Conservation (phyloP, 306 rosid genomes). For the Styphnolobium japonicum region DNA sequence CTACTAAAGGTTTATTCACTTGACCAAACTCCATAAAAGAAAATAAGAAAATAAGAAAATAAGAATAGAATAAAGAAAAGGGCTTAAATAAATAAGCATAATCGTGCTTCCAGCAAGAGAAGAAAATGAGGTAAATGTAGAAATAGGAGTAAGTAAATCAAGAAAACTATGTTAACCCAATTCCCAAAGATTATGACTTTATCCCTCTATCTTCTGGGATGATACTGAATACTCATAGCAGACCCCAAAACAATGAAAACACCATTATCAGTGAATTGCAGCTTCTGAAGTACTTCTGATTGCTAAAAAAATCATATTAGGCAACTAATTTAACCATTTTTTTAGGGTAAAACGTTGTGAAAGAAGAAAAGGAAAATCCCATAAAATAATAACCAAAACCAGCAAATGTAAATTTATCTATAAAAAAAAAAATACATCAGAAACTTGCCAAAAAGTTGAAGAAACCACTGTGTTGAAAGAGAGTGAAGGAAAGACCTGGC, state of each 20-base stretch:
- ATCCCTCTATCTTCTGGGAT: neutral
- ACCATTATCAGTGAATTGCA: neutral
- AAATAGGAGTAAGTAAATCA: neutral
- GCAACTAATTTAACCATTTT: neutral
- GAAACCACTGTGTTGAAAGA: neutral
- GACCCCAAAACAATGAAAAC: too few species aligned
- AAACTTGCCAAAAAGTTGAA: neutral
- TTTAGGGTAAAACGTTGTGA: neutral
- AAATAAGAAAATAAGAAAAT: neutral
- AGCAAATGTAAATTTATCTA: neutral
- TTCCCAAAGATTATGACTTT: neutral
- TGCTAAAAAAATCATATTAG: neutral
- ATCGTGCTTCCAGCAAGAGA: neutral
- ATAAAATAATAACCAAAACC: neutral
- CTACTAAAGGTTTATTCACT: neutral
- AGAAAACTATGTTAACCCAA: neutral
- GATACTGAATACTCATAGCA: too few species aligned
- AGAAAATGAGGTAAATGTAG: neutral
- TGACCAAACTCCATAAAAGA: neutral
- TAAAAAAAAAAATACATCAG: neutral
- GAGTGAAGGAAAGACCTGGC: conserved; percentile 39
- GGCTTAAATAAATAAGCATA: neutral
- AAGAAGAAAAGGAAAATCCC: neutral
- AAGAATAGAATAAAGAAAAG: neutral
- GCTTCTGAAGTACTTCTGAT: conserved; percentile 5